phyloP scores from a whole-genome alignment of 2,329 filamentous ascomycete genomes.

The Hirsutella rhossiliensis region DNA sequence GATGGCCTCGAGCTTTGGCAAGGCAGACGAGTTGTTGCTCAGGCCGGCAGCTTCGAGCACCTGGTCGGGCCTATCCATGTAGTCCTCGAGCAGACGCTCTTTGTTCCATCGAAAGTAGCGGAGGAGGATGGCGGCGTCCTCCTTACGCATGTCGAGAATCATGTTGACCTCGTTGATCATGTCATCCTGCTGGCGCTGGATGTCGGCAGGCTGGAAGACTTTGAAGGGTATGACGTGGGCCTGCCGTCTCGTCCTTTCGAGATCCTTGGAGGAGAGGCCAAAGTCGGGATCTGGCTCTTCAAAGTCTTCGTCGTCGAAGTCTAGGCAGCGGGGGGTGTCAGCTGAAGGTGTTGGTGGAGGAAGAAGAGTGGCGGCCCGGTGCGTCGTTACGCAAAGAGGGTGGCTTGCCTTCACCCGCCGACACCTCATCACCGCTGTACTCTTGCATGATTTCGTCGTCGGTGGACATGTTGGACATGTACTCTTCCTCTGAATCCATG shows the following conservation, averaged over 20 bases:
- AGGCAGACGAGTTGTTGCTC: slow-evolving; percentile 46
- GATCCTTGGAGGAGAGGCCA: slow-evolving; percentile 42
- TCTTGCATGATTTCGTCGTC: slow-evolving; percentile 64
- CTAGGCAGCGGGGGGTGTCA: slow-evolving; percentile 19
- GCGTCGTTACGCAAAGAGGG: slow-evolving; percentile 1
- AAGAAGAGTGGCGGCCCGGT: background rate
- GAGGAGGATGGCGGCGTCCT: slow-evolving; percentile 82
- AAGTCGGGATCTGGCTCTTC: slow-evolving; percentile 44
- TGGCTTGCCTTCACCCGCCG: slow-evolving; percentile 32
- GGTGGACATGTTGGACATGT: slow-evolving; percentile 70
- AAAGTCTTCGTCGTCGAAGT: slow-evolving; percentile 47
- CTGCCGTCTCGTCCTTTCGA: slow-evolving; percentile 58
- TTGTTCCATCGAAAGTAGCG: slow-evolving; percentile 93
- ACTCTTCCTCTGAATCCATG: slow-evolving; percentile 96
- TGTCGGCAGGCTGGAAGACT: slow-evolving; percentile 68
- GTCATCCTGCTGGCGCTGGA: slow-evolving; percentile 72
- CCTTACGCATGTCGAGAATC: slow-evolving; percentile 79
- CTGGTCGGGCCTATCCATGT: slow-evolving; percentile 79
- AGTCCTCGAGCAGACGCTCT: slow-evolving; percentile 84
- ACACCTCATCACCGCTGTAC: slow-evolving; percentile 62
- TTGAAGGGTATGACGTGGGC: slow-evolving; percentile 78
- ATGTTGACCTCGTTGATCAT: slow-evolving; percentile 84
- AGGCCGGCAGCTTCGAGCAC: slow-evolving; percentile 78
- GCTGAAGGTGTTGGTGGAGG: background rate
- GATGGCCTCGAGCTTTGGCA: slow-evolving; percentile 57